phyloP scores from a whole-genome alignment of 495 filamentous ascomycete genomes.

The Annulohypoxylon maeteangense region DNA sequence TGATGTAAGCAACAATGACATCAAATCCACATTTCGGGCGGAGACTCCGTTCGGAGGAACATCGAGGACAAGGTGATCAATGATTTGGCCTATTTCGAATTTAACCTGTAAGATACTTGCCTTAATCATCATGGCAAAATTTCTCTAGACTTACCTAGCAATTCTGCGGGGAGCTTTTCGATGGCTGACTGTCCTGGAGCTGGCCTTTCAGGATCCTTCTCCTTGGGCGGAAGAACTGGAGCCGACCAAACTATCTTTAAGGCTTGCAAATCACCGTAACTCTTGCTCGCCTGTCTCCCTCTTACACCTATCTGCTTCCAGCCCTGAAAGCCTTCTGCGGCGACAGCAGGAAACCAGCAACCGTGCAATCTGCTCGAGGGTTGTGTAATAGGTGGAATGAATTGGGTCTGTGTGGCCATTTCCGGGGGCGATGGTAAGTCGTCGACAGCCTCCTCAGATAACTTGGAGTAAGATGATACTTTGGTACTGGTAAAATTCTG shows the following conservation, averaged over 20 bases:
- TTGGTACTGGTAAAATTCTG: slow-evolving; percentile 79
- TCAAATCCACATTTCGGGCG: slow-evolving; percentile 83
- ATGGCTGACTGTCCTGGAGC: slow-evolving; percentile 59
- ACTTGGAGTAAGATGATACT: slow-evolving; percentile 63
- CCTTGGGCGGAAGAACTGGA: slow-evolving; percentile 50
- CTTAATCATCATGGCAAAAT: slow-evolving; percentile 7
- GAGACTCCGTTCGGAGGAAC: slow-evolving; percentile 80
- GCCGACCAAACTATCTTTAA: slow-evolving; percentile 66
- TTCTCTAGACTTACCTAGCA: slow-evolving; percentile 69
- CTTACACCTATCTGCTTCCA: slow-evolving; percentile 77
- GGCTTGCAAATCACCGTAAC: slow-evolving; percentile 73
- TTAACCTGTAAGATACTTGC: slow-evolving; percentile 32
- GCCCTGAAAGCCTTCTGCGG: slow-evolving; percentile 73
- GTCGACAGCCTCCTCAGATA: slow-evolving; percentile 57
- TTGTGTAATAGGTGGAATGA: slow-evolving; percentile 56
- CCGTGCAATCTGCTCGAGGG: slow-evolving; percentile 61
- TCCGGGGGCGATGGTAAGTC: slow-evolving; percentile 48
- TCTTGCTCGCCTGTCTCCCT: slow-evolving; percentile 75
- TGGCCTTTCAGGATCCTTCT: slow-evolving; percentile 41
- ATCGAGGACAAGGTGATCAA: slow-evolving; percentile 78
- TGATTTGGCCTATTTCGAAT: slow-evolving; percentile 68
- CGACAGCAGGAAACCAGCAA: slow-evolving; percentile 71
- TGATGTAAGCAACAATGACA: slow-evolving; percentile 80
- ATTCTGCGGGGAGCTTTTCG: slow-evolving; percentile 75
- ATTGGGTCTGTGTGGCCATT: slow-evolving; percentile 62